Percentiles rank a stretch among this genome's conserved stretches.
Conservation (phyloP, 768 basidiomycete species). For the Hydnomerulius pinastri region DNA sequence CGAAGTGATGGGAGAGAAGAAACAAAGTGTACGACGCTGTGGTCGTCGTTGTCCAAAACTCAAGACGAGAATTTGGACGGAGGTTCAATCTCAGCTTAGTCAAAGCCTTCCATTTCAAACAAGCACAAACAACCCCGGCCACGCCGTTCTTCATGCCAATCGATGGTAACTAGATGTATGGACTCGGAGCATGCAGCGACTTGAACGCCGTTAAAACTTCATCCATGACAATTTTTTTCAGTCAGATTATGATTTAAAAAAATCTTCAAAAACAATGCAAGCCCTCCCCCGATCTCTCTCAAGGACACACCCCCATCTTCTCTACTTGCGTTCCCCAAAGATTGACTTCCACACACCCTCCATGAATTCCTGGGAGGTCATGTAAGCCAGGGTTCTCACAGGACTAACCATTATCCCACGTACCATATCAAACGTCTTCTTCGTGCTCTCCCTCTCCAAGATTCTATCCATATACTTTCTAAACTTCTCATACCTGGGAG, state of each 20-base stretch:
- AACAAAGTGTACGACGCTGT: constrained; percentile 7
- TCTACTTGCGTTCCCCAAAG: neutral
- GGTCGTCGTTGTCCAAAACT: constrained; percentile 13
- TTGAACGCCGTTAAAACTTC: too few relatives aligned
- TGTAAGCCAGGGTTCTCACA: constrained; percentile 14
- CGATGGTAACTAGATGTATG: too few relatives aligned
- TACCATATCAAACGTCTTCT: constrained; percentile 53
- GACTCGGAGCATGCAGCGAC: too few relatives aligned
- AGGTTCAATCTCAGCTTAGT: constrained; percentile 5
- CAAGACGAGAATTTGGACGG: neutral
- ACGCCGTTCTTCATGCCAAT: too few relatives aligned
- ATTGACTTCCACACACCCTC: neutral
- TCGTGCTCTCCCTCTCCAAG: constrained; percentile 52
- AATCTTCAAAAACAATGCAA: neutral
- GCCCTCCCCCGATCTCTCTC: too few relatives aligned
- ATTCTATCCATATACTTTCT: constrained; percentile 49
- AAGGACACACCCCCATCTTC: too few relatives aligned
- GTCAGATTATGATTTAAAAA: neutral
- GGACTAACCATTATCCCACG: constrained; percentile 10
- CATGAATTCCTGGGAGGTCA: neutral
- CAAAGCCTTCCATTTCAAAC: constrained; percentile 21
- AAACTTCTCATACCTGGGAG: constrained; percentile 49
- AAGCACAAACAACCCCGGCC: constrained; percentile 22
- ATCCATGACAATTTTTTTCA: too few relatives aligned
- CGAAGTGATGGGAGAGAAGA: neutral